These are phyloP conservation scores for Aspergillus niger DNA, from an alignment of 2,329 filamentous ascomycete species.

Conservation along the genomic window DNA sequence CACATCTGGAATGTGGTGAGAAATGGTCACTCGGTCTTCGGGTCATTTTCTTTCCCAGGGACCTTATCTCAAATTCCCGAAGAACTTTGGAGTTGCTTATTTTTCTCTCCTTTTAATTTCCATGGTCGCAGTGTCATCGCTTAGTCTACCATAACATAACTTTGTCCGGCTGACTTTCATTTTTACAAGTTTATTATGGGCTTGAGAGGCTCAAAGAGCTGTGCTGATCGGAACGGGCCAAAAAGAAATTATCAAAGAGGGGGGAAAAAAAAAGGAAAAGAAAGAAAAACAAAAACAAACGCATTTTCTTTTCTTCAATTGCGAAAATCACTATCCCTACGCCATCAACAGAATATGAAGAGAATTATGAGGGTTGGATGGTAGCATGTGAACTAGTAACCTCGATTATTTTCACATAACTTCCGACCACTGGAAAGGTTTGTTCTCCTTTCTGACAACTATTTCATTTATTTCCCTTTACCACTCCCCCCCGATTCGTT, in stretches of 20 bases:
- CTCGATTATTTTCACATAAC: background rate
- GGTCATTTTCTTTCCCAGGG: background rate
- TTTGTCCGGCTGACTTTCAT: background rate
- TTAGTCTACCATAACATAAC: background rate
- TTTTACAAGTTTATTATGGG: background rate
- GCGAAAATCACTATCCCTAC: background rate
- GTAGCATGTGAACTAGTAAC: conserved; percentile 10
- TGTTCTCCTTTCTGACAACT: background rate
- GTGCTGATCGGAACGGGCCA: background rate
- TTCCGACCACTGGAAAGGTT: background rate
- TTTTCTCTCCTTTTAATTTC: too few species aligned
- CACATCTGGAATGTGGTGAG: background rate
- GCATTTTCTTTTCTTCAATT: too few species aligned
- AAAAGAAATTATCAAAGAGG: too few species aligned
- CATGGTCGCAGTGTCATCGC: too few species aligned
- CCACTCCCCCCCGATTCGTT: background rate
- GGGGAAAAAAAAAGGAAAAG: too few species aligned
- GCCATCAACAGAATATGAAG: background rate
- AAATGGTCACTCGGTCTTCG: background rate
- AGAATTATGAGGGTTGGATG: conserved; percentile 14
- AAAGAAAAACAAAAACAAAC: background rate
- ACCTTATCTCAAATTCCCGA: background rate
- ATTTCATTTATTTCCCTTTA: background rate
- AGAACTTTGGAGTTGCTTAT: too few species aligned
- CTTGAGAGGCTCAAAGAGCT: background rate